These are phyloP conservation scores for Kingdonia uniflora DNA, from an alignment of 164 flowering plant species.

Conservation along the genomic window DNA sequence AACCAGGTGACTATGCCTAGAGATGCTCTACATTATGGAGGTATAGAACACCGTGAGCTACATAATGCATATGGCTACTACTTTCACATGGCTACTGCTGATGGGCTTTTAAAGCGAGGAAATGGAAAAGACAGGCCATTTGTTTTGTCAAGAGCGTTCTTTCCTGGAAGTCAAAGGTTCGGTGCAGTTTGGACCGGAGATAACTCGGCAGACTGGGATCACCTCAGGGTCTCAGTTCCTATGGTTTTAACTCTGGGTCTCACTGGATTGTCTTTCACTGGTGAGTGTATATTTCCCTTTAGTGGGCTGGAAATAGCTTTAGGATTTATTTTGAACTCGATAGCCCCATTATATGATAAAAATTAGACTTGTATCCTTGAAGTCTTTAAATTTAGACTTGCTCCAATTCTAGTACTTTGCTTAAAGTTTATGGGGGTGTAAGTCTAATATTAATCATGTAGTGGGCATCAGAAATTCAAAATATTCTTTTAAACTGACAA, in stretches of 20 bases:
- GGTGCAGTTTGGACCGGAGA: conserved; percentile 99
- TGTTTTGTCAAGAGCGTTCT: conserved; percentile 89
- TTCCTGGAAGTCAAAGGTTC: conserved; percentile 90
- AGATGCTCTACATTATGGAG: conserved; percentile 88
- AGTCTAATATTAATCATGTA: no score
- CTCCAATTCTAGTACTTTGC: no score
- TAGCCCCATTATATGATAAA: no score
- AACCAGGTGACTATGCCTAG: conserved; percentile 94
- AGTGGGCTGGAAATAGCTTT: no score
- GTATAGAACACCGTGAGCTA: conserved; percentile 82
- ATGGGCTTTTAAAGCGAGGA: conserved; percentile 81
- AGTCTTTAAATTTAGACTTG: no score
- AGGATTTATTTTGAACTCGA: no score
- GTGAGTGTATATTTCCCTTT: conserved; percentile 31
- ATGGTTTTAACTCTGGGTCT: conserved; percentile 93
- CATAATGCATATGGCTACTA: conserved; percentile 97
- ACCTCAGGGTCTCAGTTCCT: conserved; percentile 86
- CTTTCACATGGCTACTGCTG: conserved; percentile 89
- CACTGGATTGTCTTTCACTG: conserved; percentile 80
- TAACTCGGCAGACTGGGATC: conserved; percentile 97
- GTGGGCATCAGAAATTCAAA: no score
- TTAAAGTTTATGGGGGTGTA: no score
- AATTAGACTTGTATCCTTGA: no score
- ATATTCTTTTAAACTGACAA: no score
- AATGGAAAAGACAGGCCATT: conserved; percentile 91